Base-by-base conservation (phyloP, 2,329 filamentous ascomycete species). In the Volutella citrinella region DNA sequence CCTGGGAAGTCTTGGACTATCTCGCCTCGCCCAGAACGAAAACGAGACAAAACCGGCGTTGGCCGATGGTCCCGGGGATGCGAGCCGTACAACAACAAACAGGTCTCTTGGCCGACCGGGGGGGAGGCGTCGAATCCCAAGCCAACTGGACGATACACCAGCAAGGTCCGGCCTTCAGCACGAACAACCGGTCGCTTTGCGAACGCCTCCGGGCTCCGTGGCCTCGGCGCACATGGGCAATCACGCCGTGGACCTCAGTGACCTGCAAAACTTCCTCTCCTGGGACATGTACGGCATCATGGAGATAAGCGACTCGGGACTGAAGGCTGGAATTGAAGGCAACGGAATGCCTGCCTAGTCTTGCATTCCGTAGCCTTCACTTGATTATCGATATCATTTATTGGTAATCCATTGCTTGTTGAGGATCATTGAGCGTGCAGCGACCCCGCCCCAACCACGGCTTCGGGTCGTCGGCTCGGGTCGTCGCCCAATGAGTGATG, bases 211-310 rank as follows among this genome's bases (percentile, higher is more conserved):
- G 5, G 47, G 45, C 11, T 29, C 38, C 10, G 30, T 43, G 11
- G 28, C 44, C n/a, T 34, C 45, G 13, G 42, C 52, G 12, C 46
- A 50, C 12, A 61, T 63, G 57, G 55, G 56, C 15, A 53, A 62
- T 18, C 35, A 54, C n/a, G 56, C 55, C 17, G 53, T 65, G 5
- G 62, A 64, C 32, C 43, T 64, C 10, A 60, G 60, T 18, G 62
- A 65, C 36, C 35, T 65, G 36, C 60, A 64, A 32, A 63, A 56
- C 36, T 64, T 62, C 24, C 32, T 64, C 31, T 59, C 59, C 6
- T 64, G 62, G 62, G 62, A 65, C 33, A 59, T 65, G 57, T 61
- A 63, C 30, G 61, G 61, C 14, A 61, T 65, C 21, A 62, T 64
- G 56, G 62, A 65, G 38, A 60, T 65, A 54, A 60, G 59, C 19